These are phyloP conservation scores for Cryptococcus sp. DNA, from an alignment of 1,284 basidiomycete genomes.

Conservation along the genomic window DNA sequence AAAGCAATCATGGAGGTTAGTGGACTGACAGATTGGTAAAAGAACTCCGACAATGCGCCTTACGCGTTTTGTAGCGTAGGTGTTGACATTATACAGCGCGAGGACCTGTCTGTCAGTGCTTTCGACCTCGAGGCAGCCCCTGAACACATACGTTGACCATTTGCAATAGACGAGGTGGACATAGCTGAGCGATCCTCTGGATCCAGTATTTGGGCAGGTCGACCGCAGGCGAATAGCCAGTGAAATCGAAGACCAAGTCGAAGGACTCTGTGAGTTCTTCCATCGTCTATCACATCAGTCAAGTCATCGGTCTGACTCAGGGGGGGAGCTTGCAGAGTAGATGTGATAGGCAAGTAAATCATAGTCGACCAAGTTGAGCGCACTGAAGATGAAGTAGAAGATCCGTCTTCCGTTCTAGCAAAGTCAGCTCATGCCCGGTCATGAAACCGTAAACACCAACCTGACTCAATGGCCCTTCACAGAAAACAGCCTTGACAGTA, in stretches of 20 bases:
- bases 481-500: conserved; percentile 64
- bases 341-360: conserved; percentile 79
- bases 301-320: not conserved
- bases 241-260: conserved; percentile 77
- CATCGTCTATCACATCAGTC: conserved; percentile 15
- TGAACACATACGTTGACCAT: conserved; percentile 22
- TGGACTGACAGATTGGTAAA: conserved; percentile 64
- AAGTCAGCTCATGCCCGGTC: not conserved
- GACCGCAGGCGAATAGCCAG: conserved; percentile 67
- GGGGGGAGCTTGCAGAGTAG: conserved; percentile 58
- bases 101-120: conserved; percentile 52
- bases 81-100: conserved; percentile 76
- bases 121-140: conserved; percentile 57
- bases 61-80: conserved; percentile 66
- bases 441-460: conserved; percentile 42
- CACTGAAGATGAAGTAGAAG: conserved; percentile 56
- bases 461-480: conserved; percentile 55
- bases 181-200: conserved; percentile 71
- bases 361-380: conserved; percentile 77
- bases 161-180: conserved; percentile 53
- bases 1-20: not conserved
- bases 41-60: conserved; percentile 55
- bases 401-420: conserved; percentile 44
- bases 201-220: conserved; percentile 79
- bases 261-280: conserved; percentile 51